A percentile compares a stretch with the other conserved stretches of the same genome.
Conservation (phyloP, 1,284 basidiomycete genomes). For the Fistulinella staudtii region DNA sequence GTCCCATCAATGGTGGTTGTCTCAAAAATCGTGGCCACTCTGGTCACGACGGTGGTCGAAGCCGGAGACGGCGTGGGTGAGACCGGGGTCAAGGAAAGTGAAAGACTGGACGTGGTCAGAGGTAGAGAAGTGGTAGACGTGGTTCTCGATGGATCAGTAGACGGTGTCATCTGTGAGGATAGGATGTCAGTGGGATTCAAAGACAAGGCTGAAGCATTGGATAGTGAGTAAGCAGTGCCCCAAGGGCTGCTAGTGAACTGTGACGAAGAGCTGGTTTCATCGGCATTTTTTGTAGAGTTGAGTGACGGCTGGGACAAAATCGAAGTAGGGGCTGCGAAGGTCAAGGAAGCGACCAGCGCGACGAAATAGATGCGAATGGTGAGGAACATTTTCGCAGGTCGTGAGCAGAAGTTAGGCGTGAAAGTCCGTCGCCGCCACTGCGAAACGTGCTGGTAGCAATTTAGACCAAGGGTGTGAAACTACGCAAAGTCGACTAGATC, state of each 20-base stretch:
- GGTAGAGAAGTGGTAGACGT: background rate
- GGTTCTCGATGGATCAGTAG: background rate
- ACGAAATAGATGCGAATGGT: constrained; percentile 7
- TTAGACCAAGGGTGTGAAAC: too few species aligned
- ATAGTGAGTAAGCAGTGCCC: too few species aligned
- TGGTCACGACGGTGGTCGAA: constrained; percentile 9
- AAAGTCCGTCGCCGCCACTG: background rate
- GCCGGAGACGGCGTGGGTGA: background rate
- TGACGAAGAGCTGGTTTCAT: too few species aligned
- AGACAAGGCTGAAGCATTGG: background rate
- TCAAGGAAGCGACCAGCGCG: constrained; percentile 20
- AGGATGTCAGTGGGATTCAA: background rate
- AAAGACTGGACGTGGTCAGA: background rate
- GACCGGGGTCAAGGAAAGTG: background rate
- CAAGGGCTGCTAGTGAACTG: too few species aligned
- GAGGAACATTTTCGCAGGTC: constrained; percentile 12
- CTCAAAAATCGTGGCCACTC: constrained; percentile 6
- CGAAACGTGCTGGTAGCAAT: too few species aligned
- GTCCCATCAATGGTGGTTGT: constrained; percentile 4
- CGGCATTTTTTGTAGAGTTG: background rate
- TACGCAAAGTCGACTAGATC: too few species aligned
- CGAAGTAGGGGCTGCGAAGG: constrained; percentile 11
- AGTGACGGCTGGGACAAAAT: background rate
- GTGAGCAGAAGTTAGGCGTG: background rate
- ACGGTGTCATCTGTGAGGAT: background rate